Evolutionary conservation across 139 green algal genomes (phyloP), one percentile per base, ranked within the genome.

Genomic region (Chlorella sorokiniana): DNA sequence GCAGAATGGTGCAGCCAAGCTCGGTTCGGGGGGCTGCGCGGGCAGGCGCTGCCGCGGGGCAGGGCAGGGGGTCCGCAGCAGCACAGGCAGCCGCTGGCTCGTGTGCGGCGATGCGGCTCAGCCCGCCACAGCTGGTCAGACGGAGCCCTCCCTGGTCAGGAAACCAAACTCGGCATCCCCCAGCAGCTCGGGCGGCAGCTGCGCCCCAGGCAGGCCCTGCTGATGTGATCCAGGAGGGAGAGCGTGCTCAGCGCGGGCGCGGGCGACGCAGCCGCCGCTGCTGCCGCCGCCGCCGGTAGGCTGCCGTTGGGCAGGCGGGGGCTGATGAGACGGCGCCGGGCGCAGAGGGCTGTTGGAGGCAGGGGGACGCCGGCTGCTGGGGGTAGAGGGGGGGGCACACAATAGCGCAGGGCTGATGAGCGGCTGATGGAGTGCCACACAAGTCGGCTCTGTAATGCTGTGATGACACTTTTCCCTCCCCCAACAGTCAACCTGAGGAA

Each of bases 161-260:
- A 91, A 91, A 6, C 61, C 81, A 75, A 91, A 91, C 52, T 89
- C 76, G 23, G 79, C 48, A 10, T 63, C 51, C 1, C 75, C 74
- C 9, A 59, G 38, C 48, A 91, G 76, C 45, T 78, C 69, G 5
- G 69, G 45, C 11, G 87, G 87, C 65, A 91, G 70, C 76, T 81
- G 78, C 4, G 81, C 77, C 51, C 56, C 25, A 86, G 70, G 80
- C 87, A 91, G 45, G 70, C 69, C 23, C 72, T 62, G 56, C 85
- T 76, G 29, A 91, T 91, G 48, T 42, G 69, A 65, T 91, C 85
- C n/a, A 91, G 69, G 41, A 91, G 75, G 3, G 42, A 45, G 40
- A 70, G 42, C 45, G 42, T n/a, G 45, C 6, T 45, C 41, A 44
- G 48, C 0, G 31, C 51, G 8, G 42, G 48, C 23, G 64, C 23